A percentile compares a stretch with the other conserved stretches of the same genome.
Conservation (phyloP, 306 rosid genomes). For the Trifolium fragiferum region DNA sequence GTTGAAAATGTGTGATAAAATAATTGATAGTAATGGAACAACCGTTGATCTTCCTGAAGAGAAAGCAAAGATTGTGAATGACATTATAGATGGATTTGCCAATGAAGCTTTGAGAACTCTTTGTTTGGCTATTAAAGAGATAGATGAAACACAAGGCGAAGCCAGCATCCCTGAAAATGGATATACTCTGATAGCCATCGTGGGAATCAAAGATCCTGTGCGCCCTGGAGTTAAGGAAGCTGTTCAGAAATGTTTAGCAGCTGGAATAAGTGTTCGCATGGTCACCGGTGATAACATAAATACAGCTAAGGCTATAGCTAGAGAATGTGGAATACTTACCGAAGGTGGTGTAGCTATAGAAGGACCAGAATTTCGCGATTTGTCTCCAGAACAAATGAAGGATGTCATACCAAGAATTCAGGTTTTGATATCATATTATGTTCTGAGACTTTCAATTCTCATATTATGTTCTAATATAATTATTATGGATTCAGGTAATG, state of each 20-base stretch:
- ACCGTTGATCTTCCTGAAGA: slow-evolving; percentile 60
- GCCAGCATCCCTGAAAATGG: slow-evolving; percentile 60
- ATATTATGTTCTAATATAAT: slow-evolving; percentile 40
- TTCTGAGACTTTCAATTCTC: slow-evolving; percentile 30
- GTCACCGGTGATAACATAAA: slow-evolving; percentile 93
- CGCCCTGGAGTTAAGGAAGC: slow-evolving; percentile 90
- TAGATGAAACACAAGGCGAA: slow-evolving; percentile 45
- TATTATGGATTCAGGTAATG: slow-evolving; percentile 73
- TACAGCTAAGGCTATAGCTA: slow-evolving; percentile 89
- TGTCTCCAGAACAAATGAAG: slow-evolving; percentile 63
- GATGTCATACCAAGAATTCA: slow-evolving; percentile 74
- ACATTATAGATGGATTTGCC: slow-evolving; percentile 76
- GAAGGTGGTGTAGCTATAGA: slow-evolving; percentile 76
- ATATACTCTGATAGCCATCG: slow-evolving; percentile 75
- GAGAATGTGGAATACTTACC: slow-evolving; percentile 91
- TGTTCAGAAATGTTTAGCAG: slow-evolving; percentile 77
- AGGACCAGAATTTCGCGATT: slow-evolving; percentile 68
- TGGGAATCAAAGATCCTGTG: slow-evolving; percentile 95
- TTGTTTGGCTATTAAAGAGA: slow-evolving; percentile 76
- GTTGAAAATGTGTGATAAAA: slow-evolving; percentile 62
- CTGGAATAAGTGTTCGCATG: slow-evolving; percentile 92
- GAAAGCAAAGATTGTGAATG: slow-evolving; percentile 47
- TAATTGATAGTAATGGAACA: slow-evolving; percentile 63
- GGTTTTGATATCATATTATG: slow-evolving; percentile 51
- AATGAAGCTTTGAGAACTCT: slow-evolving; percentile 87